phyloP scores from a whole-genome alignment of 2,329 filamentous ascomycete species.

The Colletotrichum tanaceti region DNA sequence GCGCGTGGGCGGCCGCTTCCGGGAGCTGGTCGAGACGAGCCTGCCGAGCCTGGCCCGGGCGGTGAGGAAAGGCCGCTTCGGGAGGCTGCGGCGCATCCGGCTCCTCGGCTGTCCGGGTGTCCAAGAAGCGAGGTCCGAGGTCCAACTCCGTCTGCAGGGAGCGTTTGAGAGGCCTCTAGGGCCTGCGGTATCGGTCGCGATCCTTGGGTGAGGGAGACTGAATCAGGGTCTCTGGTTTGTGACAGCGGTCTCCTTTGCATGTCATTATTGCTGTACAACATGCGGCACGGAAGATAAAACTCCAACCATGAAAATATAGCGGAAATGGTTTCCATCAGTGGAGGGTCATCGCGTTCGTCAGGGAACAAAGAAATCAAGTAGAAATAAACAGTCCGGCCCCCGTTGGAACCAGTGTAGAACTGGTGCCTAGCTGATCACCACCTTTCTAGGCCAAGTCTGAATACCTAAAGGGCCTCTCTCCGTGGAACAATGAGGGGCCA shows the following conservation, averaged over 20 bases:
- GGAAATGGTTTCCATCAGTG: neutral
- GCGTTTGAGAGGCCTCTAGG: neutral
- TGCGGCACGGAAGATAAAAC: neutral
- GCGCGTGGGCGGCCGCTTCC: neutral
- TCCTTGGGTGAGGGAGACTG: neutral
- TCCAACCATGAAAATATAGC: neutral
- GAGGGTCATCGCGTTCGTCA: no score
- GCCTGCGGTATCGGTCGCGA: neutral
- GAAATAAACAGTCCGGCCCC: no score
- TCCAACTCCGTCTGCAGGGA: neutral
- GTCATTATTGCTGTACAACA: neutral
- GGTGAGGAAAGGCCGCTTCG: neutral
- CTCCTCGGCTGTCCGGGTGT: neutral
- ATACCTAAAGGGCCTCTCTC: no score
- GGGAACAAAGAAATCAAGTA: no score
- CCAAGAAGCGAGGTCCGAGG: neutral
- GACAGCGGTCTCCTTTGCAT: neutral
- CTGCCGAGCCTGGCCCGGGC: neutral
- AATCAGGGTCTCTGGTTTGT: neutral
- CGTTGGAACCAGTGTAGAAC: no score
- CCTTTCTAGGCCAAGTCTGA: no score
- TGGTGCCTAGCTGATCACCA: no score
- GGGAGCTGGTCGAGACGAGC: neutral
- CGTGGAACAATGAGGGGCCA: no score
- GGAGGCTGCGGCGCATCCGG: neutral